These are phyloP conservation scores for Trichophyton benhamiae DNA, from an alignment of 2,329 filamentous ascomycete genomes.

Conservation along the genomic window DNA sequence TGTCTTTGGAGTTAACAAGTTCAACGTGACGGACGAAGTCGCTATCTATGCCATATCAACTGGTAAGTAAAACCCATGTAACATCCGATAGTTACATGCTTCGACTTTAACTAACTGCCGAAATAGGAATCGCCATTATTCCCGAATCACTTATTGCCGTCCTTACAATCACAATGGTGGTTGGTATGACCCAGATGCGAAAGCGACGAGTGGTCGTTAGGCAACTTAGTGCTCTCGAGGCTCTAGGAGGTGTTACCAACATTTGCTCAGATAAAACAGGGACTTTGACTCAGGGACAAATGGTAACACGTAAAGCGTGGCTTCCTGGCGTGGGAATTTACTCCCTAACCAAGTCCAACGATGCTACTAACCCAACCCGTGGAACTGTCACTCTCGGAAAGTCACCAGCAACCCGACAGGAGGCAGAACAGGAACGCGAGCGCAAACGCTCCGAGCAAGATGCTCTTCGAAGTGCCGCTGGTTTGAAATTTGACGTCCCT, in stretches of 20 bases:
- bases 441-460: conserved; percentile 40
- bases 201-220: conserved; percentile 43
- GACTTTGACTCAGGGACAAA: conserved; percentile 44
- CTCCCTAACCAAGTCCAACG: conserved; percentile 40
- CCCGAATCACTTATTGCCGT: conserved; percentile 52
- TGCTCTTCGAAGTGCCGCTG: conserved; percentile 47
- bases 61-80: conserved; percentile 20
- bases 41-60: conserved; percentile 49
- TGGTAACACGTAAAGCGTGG: conserved; percentile 49
- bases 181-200: conserved; percentile 44
- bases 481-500: conserved; percentile 51
- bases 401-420: conserved; percentile 21
- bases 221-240: conserved; percentile 43
- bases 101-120: conserved; percentile 13
- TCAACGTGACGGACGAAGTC: conserved; percentile 45
- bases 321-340: conserved; percentile 42
- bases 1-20: conserved; percentile 48
- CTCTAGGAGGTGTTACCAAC: conserved; percentile 45
- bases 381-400: conserved; percentile 34
- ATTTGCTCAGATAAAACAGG: conserved; percentile 49
- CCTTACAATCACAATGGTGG: conserved; percentile 49
- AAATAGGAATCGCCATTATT: conserved; percentile 44
- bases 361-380: conserved; percentile 45
- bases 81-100: not conserved
- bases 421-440: conserved; percentile 22